Base-by-base conservation (phyloP, 768 basidiomycete species). In the Suillus lakei region DNA sequence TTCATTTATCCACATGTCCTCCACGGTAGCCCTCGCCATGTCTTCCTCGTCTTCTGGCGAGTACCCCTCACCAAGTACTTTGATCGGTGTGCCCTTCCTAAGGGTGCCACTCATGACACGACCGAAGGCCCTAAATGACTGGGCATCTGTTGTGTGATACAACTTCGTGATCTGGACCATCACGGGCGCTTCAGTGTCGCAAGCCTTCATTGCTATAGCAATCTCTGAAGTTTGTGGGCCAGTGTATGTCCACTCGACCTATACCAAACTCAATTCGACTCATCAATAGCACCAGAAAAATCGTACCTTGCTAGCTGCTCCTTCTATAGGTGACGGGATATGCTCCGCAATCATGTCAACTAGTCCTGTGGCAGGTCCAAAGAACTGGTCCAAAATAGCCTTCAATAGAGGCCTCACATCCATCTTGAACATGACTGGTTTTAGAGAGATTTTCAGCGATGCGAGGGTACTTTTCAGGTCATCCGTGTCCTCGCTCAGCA, bases 31-130 rank as follows among this genome's bases (percentile, higher is more conserved):
- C 67, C 88, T 89, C 76, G 92, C 86, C 95, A 98, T 97, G 73
- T 99, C 98, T 79, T 99, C 98, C 80, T 99, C 97, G 69, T 99
- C 98, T 72, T 98, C 97, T n/a, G 94, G 93, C 16, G 96, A 97
- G 77, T 96, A 99, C 0, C 95, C 95, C 76, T 99, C 98, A 64
- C 98, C 98, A 8, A 99, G 83, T n/a, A 99, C 96, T 80, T 98
- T 98, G 68, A 99, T 84, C 39, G 89, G 83, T 84, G 87, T 85
- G 15, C 95, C 95, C 70, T 91, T 91, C 71, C 84, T 83, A 28
- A 98, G 78, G 0, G 96, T 98, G 23, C 98, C 98, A 70, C 94
- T 95, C 76, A 98, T 83, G 21, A 99, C 89, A 66, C 98, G 88
- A 43, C 97, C 98, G 73, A 96, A 98, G 8, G 98, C 95, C 61